phyloP scores from a whole-genome alignment of 768 basidiomycete species.

The Collybia mongolica region DNA sequence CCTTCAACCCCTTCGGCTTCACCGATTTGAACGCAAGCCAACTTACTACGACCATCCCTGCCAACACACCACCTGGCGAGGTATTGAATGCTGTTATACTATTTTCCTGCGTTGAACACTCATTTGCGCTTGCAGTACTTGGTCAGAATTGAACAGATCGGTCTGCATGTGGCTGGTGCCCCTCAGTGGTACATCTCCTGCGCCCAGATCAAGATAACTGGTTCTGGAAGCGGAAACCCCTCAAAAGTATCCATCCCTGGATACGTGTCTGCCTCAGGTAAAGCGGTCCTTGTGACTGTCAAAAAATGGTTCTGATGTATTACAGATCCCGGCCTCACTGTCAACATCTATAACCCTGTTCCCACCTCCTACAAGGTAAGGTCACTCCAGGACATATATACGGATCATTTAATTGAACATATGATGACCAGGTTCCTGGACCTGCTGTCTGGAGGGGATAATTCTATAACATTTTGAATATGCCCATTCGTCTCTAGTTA shows the following conservation, averaged over 20 bases:
- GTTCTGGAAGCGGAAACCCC: conserved; percentile 39
- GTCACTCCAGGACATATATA: background rate
- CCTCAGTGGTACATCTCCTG: conserved; percentile 51
- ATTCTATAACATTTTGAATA: background rate
- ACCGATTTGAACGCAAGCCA: background rate
- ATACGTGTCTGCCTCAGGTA: conserved; percentile 36
- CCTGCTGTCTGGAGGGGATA: conserved; percentile 15
- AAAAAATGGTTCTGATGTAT: background rate
- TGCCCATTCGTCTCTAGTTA: too few relatives aligned
- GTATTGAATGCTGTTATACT: conserved; percentile 2
- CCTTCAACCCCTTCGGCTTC: too few relatives aligned
- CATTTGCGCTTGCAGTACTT: conserved; percentile 19
- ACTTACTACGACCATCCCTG: conserved; percentile 28
- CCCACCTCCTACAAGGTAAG: conserved; percentile 25
- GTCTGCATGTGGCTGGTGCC: conserved; percentile 40
- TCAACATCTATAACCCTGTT: conserved; percentile 39
- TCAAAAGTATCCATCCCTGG: conserved; percentile 47
- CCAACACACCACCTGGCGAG: conserved; percentile 26
- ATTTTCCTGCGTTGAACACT: background rate
- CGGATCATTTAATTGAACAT: conserved; percentile 12
- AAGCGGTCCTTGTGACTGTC: background rate
- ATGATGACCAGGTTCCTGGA: conserved; percentile 9
- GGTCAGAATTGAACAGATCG: conserved; percentile 35
- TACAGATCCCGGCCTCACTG: conserved; percentile 35
- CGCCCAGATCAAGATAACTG: conserved; percentile 41